phyloP scores from a whole-genome alignment of 225 moss, liverwort and hornwort genomes.

The Thuidium tamariscinum region DNA sequence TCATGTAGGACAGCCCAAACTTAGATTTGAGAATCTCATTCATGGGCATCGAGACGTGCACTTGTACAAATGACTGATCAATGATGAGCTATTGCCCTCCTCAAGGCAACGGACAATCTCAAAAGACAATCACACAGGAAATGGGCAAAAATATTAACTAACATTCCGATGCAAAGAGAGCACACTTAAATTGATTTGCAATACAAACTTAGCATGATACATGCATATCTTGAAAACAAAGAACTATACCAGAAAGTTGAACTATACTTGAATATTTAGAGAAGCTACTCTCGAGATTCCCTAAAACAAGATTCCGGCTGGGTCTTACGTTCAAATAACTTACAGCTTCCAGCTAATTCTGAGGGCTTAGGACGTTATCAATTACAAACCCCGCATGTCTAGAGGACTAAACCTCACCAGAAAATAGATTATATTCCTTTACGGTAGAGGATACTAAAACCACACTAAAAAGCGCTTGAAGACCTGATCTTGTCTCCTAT shows the following conservation, averaged over 20 bases:
- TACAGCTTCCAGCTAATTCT: neutral
- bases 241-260: neutral
- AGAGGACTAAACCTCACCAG: neutral
- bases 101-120: neutral
- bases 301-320: neutral
- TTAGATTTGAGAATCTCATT: too few relatives aligned
- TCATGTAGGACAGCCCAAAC: too few relatives aligned
- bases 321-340: neutral
- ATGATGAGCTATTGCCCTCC: neutral
- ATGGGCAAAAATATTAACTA: neutral
- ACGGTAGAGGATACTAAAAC: neutral
- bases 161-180: neutral
- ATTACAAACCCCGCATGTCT: neutral
- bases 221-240: neutral
- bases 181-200: neutral
- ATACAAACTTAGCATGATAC: neutral
- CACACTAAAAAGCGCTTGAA: neutral
- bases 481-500: neutral
- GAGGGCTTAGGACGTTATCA: neutral
- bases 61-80: neutral
- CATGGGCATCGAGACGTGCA: neutral
- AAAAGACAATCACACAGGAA: neutral
- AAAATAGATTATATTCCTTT: neutral
- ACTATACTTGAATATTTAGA: neutral
- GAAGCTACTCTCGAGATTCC: neutral